Conservation (phyloP, 768 basidiomycete genomes). For the Xerocomus brunneocitrinus region DNA sequence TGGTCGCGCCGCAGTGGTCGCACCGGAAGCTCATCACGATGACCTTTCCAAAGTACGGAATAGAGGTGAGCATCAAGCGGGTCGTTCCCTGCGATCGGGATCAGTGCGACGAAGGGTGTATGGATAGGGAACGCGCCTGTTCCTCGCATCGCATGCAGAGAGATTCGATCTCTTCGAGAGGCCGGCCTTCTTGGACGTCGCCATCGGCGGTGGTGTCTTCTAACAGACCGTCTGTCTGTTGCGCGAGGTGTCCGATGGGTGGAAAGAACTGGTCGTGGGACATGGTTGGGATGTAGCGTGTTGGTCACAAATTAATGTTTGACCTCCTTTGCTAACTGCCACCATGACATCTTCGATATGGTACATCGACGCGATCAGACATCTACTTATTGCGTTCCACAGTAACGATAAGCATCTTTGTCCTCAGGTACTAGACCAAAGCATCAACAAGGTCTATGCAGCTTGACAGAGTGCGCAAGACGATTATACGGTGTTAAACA, state of each 20-base stretch:
- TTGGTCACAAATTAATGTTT: too few species aligned
- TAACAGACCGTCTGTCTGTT: constrained; percentile 37
- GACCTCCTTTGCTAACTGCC: too few species aligned
- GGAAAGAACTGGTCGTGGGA: constrained; percentile 45
- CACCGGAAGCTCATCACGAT: constrained; percentile 97
- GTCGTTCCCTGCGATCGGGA: constrained; percentile 71
- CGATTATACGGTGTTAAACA: too few species aligned
- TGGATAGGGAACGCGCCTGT: constrained; percentile 54
- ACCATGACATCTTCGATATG: too few species aligned
- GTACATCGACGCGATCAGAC: too few species aligned
- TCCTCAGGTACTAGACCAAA: too few species aligned
- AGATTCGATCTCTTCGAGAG: constrained; percentile 81
- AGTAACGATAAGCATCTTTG: too few species aligned
- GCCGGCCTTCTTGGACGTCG: constrained; percentile 41
- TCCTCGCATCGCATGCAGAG: constrained; percentile 92
- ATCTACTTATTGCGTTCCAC: too few species aligned
- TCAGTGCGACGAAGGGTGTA: not conserved
- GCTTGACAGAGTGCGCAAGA: too few species aligned
- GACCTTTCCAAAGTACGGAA: constrained; percentile 93
- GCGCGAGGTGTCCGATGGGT: constrained; percentile 51
- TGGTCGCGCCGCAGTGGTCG: constrained; percentile 82
- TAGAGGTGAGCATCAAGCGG: constrained; percentile 83
- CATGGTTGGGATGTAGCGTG: constrained; percentile 14
- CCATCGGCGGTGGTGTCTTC: constrained; percentile 28
- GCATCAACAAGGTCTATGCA: too few species aligned